phyloP scores from a whole-genome alignment of 306 rosid species.

The Betula pendula region DNA sequence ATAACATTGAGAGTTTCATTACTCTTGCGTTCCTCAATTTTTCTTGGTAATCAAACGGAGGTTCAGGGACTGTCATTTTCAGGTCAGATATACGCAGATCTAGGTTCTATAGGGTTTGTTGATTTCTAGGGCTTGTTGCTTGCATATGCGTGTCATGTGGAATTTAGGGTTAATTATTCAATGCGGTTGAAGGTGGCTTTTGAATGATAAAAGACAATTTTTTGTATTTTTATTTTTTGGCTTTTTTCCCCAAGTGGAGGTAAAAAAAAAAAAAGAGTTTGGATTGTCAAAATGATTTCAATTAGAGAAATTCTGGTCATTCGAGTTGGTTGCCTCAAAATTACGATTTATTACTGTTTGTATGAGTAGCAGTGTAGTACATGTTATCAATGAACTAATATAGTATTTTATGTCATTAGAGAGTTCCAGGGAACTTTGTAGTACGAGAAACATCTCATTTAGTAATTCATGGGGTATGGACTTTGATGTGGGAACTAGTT shows the following conservation, averaged over 20 bases:
- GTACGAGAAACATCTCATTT: constrained; percentile 19
- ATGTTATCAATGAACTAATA: neutral
- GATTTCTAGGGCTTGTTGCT: constrained; percentile 15
- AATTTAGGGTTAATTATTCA: neutral
- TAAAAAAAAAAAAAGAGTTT: neutral
- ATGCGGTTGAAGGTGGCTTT: neutral
- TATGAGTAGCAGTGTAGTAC: neutral
- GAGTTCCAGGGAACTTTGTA: constrained; percentile 16
- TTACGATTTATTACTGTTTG: neutral
- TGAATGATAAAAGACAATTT: neutral
- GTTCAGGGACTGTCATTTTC: neutral
- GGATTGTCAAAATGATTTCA: neutral
- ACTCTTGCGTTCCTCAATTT: neutral
- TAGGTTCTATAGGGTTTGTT: neutral
- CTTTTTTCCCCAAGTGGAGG: neutral
- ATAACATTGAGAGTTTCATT: neutral
- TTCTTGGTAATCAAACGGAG: neutral
- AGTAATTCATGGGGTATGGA: constrained; percentile 36
- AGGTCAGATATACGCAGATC: neutral
- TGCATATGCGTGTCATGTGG: neutral
- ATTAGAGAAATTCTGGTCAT: neutral
- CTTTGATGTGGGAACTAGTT: constrained; percentile 41
- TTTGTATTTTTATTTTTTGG: neutral
- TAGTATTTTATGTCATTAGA: constrained; percentile 12
- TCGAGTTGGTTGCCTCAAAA: neutral